Percentiles rank a stretch among this genome's conserved stretches.
phyloP scores from a whole-genome alignment of 345 rosid genomes.

The Lepidium didymum region DNA sequence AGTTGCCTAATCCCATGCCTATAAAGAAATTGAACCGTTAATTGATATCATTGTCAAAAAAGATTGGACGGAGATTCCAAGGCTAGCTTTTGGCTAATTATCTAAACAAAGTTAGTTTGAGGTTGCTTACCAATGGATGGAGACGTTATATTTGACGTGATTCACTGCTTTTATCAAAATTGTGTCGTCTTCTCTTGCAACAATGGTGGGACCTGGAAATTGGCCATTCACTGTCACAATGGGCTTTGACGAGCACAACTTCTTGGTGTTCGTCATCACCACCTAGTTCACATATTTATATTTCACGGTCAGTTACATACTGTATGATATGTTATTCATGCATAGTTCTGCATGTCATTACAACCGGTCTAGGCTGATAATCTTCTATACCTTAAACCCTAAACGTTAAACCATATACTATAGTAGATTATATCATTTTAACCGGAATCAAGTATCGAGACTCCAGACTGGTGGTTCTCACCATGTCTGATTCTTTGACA shows the following conservation, averaged over 20 bases:
- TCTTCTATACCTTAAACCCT: no score
- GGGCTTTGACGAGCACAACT: constrained; percentile 65
- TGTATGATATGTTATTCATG: not conserved
- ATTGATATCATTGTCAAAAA: constrained; percentile 21
- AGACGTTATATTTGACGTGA: constrained; percentile 75
- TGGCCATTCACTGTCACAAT: constrained; percentile 75
- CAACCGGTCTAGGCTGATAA: no score
- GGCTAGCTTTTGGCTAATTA: not conserved
- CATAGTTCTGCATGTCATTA: not conserved
- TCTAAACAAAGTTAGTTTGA: constrained; percentile 8
- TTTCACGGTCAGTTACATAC: not conserved
- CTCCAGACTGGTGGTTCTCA: no score
- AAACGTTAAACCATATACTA: not conserved
- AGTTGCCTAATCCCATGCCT: constrained; percentile 87
- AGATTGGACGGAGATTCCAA: constrained; percentile 23
- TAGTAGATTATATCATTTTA: not conserved
- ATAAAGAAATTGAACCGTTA: not conserved
- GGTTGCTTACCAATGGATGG: constrained; percentile 70
- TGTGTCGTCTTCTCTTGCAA: constrained; percentile 77
- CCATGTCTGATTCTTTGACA: no score
- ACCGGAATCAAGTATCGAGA: no score
- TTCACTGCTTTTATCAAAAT: constrained; percentile 69
- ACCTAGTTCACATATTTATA: constrained; percentile 35
- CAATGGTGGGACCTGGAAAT: constrained; percentile 82
- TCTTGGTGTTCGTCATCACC: constrained; percentile 52